Conservation (phyloP, 345 rosid species). For the Streptanthus diversifolius region DNA sequence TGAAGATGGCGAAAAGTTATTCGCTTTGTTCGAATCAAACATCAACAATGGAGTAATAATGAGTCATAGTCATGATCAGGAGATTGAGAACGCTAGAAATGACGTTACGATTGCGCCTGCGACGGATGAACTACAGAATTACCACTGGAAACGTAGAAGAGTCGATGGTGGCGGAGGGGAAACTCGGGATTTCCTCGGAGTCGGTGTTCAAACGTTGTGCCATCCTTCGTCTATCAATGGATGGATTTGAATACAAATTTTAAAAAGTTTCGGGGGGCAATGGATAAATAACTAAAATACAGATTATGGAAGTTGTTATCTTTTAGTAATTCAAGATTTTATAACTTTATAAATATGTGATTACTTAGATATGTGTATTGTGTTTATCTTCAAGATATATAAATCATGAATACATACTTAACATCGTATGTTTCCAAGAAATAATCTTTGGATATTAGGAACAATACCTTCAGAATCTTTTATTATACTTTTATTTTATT, state of each 20-base stretch:
- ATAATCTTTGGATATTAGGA: neutral
- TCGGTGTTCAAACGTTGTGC: conserved; percentile 59
- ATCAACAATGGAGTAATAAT: conserved; percentile 16
- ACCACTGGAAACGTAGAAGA: conserved; percentile 50
- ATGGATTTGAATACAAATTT: conserved; percentile 58
- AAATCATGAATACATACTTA: neutral
- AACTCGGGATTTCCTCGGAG: conserved; percentile 94
- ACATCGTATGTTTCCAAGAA: neutral
- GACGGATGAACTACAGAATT: conserved; percentile 47
- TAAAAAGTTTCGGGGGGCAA: neutral
- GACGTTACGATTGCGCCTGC: conserved; percentile 37
- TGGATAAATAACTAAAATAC: conserved; percentile 13
- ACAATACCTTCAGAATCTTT: neutral
- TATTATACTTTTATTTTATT: neutral
- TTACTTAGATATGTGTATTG: neutral
- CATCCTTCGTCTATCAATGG: conserved; percentile 45
- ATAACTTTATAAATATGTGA: neutral
- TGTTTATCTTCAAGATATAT: neutral
- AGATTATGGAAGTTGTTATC: conserved; percentile 6
- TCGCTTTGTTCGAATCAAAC: conserved; percentile 40
- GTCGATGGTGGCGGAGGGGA: conserved; percentile 58
- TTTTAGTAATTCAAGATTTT: conserved; percentile 15
- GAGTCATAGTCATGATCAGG: conserved; percentile 21
- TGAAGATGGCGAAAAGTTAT: conserved; percentile 48
- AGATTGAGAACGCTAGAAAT: conserved; percentile 38